Evolutionary conservation across 805 yeast genomes (phyloP), one percentile per base, ranked within the genome.

Genomic region (Candida hispaniensis): DNA sequence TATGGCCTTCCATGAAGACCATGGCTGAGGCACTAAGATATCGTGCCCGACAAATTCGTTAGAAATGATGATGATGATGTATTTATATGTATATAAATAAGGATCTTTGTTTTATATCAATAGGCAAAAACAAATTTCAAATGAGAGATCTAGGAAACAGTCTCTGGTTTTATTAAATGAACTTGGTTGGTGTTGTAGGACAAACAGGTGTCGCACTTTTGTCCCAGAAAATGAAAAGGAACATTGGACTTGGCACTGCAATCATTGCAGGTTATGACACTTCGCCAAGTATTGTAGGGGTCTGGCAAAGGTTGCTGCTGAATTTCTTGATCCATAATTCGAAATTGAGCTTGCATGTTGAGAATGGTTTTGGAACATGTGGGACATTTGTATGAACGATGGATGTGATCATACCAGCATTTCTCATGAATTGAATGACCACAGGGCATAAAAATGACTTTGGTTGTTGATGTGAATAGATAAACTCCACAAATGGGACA

Each of bases 401-500:
- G 69, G n/a, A 81, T 71, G 52, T 79, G 75, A 44, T 81, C 88
- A 42, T 76, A 76, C 54, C 74, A 85, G 55, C 97, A 86, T 16
- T 55, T 50, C 53, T 83, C 82, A 58, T 86, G 97, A 40, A 86
- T 86, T 22, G 94, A 81, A 57, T 86, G 97, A 2, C 96, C 95
- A 58, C 97, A 86, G 3, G 66, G 63, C 94, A 86, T 83, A 54
- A 86, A 85, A 13, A 83, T 93, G 26, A 85, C 93, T 7, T 83
- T 76, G 51, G 64, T 67, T 5, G 79, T 73, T 4, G 91, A 76
- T 10, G 83, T 79, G 54, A 86, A 86, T 71, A 86, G 71, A 54
- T 75, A 85, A 47, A 85, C 96, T 40, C 79, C 81, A 58, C 96
- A 86, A 21, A 86, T 82, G 2, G 95, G 94, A 55, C 96, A 86